These are phyloP conservation scores for Dryas alaskensis DNA, from an alignment of 306 rosid genomes.

Conservation along the genomic window DNA sequence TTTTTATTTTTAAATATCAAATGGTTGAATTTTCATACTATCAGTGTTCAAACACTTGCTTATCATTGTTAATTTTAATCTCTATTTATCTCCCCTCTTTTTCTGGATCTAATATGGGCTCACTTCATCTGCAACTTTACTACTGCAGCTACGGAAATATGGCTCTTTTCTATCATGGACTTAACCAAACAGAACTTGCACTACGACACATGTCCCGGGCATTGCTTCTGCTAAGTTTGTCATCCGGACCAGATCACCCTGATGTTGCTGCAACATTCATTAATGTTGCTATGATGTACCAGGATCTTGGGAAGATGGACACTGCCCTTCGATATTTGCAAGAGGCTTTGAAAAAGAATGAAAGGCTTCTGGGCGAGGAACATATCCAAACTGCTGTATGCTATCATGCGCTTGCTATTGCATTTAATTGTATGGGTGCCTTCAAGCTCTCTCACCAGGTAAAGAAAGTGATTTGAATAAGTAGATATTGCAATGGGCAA, in stretches of 20 bases:
- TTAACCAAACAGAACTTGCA: conserved; percentile 94
- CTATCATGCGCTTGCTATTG: conserved; percentile 97
- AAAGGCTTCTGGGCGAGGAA: conserved; percentile 94
- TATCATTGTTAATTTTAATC: background rate
- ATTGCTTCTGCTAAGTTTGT: conserved; percentile 79
- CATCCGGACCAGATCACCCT: conserved; percentile 98
- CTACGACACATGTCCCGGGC: conserved; percentile 97
- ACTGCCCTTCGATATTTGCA: conserved; percentile 99
- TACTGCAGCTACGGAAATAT: conserved; percentile 91
- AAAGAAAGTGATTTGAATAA: background rate
- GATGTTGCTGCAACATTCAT: conserved; percentile 95
- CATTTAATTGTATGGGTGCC: conserved; percentile 98
- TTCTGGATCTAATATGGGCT: conserved; percentile 17
- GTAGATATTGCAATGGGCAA: too few species aligned
- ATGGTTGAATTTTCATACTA: too few species aligned
- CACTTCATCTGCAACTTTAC: conserved; percentile 20
- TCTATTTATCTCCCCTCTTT: background rate
- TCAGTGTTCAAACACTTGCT: background rate
- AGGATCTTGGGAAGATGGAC: conserved; percentile 93
- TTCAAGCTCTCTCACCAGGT: conserved; percentile 98
- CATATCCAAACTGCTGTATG: conserved; percentile 99
- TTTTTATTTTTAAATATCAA: background rate
- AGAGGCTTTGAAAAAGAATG: conserved; percentile 95
- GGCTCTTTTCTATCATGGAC: conserved; percentile 98
- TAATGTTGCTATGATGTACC: conserved; percentile 98